A percentile compares a stretch with the other conserved stretches of the same genome.
These are phyloP conservation scores for Pisolithus tinctorius DNA, from an alignment of 768 basidiomycete genomes.

Conservation along the genomic window DNA sequence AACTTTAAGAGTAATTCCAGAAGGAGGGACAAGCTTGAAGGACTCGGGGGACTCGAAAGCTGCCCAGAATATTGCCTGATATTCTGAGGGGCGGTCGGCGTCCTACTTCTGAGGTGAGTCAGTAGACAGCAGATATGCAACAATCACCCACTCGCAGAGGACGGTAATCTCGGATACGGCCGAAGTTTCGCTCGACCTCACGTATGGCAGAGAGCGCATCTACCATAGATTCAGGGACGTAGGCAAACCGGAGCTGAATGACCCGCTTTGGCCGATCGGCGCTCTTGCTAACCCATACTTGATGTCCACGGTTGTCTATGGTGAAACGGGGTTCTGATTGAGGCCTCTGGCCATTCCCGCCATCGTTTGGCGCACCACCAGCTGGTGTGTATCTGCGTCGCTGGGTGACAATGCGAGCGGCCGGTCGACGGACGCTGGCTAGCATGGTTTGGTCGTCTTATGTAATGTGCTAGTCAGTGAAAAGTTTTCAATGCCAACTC, in stretches of 20 bases:
- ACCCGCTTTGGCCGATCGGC: slow-evolving; percentile 16
- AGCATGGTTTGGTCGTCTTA: slow-evolving; percentile 19
- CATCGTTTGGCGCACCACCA: not conserved
- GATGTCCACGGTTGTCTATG: slow-evolving; percentile 20
- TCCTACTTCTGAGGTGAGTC: slow-evolving; percentile 32
- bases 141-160: slow-evolving; percentile 33
- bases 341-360: too few species aligned
- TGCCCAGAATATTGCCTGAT: slow-evolving; percentile 37
- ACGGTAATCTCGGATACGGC: slow-evolving; percentile 38
- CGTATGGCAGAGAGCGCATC: slow-evolving; percentile 48
- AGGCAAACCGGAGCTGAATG: slow-evolving; percentile 35
- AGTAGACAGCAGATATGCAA: not conserved
- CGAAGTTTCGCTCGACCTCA: slow-evolving; percentile 50
- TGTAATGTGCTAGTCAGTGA: slow-evolving; percentile 8
- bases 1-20: slow-evolving; percentile 27
- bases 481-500: slow-evolving; percentile 17
- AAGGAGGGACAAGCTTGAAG: slow-evolving; percentile 27
- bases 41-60: slow-evolving; percentile 42
- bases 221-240: slow-evolving; percentile 36
- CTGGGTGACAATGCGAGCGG: slow-evolving; percentile 4
- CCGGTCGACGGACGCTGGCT: slow-evolving; percentile 5
- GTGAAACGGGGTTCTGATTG: slow-evolving; percentile 5
- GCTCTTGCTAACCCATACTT: slow-evolving; percentile 8
- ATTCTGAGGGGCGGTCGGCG: slow-evolving; percentile 35
- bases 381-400: not conserved